phyloP scores from a whole-genome alignment of 306 rosid genomes.

The Pyrus pyrifolia region DNA sequence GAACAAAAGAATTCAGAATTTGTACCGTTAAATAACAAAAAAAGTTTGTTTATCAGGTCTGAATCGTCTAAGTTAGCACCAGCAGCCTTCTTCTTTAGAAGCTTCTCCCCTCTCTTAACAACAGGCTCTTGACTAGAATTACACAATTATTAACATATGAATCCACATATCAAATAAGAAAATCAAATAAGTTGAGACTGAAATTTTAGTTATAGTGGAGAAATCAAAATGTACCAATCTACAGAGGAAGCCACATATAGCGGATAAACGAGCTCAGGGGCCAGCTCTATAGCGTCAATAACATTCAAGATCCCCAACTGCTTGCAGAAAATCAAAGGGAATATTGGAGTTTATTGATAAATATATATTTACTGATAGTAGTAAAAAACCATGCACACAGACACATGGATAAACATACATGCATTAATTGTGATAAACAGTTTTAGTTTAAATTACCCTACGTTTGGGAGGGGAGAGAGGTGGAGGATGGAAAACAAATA shows the following conservation, averaged over 20 bases:
- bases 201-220: constrained; percentile 7
- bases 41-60: constrained; percentile 62
- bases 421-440: neutral
- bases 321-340: constrained; percentile 27
- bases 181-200: constrained; percentile 8
- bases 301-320: constrained; percentile 96
- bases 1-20: constrained; percentile 9
- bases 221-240: constrained; percentile 55
- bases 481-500: neutral
- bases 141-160: constrained; percentile 29
- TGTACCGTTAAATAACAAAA: constrained; percentile 80
- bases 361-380: neutral
- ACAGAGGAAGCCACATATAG: constrained; percentile 66
- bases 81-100: constrained; percentile 84
- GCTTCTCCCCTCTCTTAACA: constrained; percentile 92
- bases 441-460: neutral
- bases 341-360: constrained; percentile 2
- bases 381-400: neutral
- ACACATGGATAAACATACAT: neutral
- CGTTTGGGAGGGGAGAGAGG: neutral
- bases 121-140: constrained; percentile 82
- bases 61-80: constrained; percentile 75
- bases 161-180: constrained; percentile 20
- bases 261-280: constrained; percentile 82
- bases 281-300: constrained; percentile 69